These are phyloP conservation scores for Picochlorum sp. DNA, from an alignment of 139 green algal species.

Conservation along the genomic window DNA sequence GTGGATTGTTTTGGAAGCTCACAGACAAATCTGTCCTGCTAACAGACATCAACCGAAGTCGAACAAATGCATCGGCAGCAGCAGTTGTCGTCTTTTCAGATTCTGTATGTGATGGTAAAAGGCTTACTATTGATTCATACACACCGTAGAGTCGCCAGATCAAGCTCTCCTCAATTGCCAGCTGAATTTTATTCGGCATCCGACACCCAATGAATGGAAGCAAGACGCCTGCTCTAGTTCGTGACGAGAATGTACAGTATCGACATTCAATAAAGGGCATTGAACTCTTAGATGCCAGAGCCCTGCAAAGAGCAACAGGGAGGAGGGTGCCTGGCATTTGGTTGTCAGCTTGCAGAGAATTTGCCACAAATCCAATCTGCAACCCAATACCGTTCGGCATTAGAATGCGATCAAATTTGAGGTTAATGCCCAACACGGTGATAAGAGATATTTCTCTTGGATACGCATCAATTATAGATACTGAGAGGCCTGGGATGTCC, in stretches of 20 bases:
- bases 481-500: slow-evolving; percentile 38
- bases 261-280: background rate
- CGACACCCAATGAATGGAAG: slow-evolving; percentile 48
- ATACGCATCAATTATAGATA: slow-evolving; percentile 65
- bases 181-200: slow-evolving; percentile 32
- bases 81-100: background rate
- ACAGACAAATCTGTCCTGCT: slow-evolving; percentile 41
- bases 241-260: background rate
- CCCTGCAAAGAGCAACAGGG: slow-evolving; percentile 57
- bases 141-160: slow-evolving; percentile 47
- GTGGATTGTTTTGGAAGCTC: slow-evolving; percentile 56
- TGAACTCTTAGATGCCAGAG: background rate
- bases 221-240: slow-evolving; percentile 35
- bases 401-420: background rate
- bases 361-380: slow-evolving; percentile 28
- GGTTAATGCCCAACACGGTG: slow-evolving; percentile 6
- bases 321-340: slow-evolving; percentile 48
- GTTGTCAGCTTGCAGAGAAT: slow-evolving; percentile 64
- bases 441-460: slow-evolving; percentile 69
- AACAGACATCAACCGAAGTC: slow-evolving; percentile 53
- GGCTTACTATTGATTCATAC: slow-evolving; percentile 18
- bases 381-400: background rate
- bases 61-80: slow-evolving; percentile 38
- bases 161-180: slow-evolving; percentile 50
- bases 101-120: background rate